phyloP scores from a whole-genome alignment of 2,329 filamentous ascomycete genomes.

The Xylaria sp. region DNA sequence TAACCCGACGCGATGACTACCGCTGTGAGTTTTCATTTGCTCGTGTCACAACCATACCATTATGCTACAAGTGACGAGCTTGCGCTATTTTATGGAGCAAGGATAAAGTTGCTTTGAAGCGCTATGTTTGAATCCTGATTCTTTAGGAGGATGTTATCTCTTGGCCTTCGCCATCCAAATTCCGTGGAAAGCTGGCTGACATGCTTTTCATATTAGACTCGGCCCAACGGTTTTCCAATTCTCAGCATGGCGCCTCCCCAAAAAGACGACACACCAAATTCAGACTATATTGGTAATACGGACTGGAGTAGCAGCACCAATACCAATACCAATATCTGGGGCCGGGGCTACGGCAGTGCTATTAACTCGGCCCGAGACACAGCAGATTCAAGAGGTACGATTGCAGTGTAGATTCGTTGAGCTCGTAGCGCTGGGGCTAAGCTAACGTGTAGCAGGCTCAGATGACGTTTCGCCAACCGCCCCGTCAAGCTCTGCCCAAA shows the following conservation, averaged over 20 bases:
- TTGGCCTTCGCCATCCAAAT: neutral
- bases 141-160: neutral
- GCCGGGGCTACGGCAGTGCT: conserved; percentile 58
- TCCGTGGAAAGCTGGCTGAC: conserved; percentile 6
- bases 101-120: neutral
- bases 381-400: conserved; percentile 56
- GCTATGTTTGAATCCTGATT: neutral
- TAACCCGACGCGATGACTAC: conserved; percentile 35
- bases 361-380: conserved; percentile 53
- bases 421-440: neutral
- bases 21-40: conserved; percentile 33
- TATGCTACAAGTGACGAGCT: no score
- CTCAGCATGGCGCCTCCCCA: conserved; percentile 43
- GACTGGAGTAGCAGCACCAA: conserved; percentile 46
- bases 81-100: neutral
- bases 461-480: conserved; percentile 53
- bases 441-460: conserved; percentile 41
- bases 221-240: conserved; percentile 44
- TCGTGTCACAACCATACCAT: neutral
- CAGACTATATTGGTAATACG: conserved; percentile 47
- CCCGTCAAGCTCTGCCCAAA: conserved; percentile 71
- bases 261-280: conserved; percentile 44
- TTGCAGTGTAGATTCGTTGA: neutral
- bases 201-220: conserved; percentile 26
- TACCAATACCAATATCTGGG: no score